These are phyloP conservation scores for Cryptococcus neoformans DNA, from an alignment of 1,284 basidiomycete species.

Conservation along the genomic window DNA sequence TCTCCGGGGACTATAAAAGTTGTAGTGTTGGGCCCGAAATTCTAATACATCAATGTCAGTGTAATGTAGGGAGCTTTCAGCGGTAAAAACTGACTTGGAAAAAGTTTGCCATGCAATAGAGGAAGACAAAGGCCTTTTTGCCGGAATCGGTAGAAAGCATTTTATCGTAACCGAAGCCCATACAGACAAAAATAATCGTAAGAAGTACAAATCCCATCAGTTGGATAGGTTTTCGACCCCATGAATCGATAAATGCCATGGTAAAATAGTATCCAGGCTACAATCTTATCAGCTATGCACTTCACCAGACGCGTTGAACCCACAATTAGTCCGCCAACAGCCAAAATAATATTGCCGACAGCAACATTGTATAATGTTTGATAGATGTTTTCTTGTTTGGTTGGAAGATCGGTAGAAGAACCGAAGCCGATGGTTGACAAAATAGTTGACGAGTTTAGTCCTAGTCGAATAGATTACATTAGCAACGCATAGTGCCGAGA, in stretches of 20 bases:
- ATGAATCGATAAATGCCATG: conserved; percentile 45
- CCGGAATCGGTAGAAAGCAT: conserved; percentile 57
- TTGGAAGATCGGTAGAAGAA: conserved; percentile 39
- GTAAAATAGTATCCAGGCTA: conserved; percentile 51
- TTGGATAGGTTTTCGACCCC: conserved; percentile 53
- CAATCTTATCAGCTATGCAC: not conserved
- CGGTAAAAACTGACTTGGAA: not conserved
- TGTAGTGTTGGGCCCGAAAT: conserved; percentile 71
- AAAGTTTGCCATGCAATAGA: conserved; percentile 44
- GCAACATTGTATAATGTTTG: conserved; percentile 49
- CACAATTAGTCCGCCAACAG: conserved; percentile 55
- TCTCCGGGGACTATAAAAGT: conserved; percentile 80
- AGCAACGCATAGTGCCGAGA: no score
- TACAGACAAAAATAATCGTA: conserved; percentile 35
- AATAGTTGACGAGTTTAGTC: conserved; percentile 67
- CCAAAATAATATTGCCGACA: conserved; percentile 61
- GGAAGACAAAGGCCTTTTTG: conserved; percentile 49
- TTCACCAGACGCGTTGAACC: not conserved
- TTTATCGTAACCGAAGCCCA: conserved; percentile 69
- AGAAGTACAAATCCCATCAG: conserved; percentile 72
- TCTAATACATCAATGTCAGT: conserved; percentile 12
- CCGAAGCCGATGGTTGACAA: conserved; percentile 56
- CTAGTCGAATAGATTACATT: no score
- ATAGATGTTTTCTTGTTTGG: conserved; percentile 44
- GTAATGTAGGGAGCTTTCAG: no score